These are phyloP conservation scores for Nepenthes mirabilis DNA, from an alignment of 148 eudicot species.

Conservation along the genomic window DNA sequence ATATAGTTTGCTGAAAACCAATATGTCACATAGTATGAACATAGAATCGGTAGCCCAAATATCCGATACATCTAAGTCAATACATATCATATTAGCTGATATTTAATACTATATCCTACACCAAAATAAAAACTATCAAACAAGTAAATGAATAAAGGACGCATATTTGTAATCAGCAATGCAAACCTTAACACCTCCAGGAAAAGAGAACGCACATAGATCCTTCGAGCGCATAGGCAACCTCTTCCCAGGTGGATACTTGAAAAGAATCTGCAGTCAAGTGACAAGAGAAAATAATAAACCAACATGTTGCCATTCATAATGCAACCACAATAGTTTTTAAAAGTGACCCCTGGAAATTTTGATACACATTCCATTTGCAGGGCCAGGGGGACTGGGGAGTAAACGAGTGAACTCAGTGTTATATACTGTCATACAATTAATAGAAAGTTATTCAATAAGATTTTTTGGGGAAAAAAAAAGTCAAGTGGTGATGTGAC, in stretches of 20 bases:
- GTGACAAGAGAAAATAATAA: constrained; percentile 3
- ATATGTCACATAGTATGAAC: too few relatives aligned
- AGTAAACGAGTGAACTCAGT: too few relatives aligned
- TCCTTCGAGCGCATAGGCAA: constrained; percentile 69
- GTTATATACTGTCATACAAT: not conserved
- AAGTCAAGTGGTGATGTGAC: too few relatives aligned
- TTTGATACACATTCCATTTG: too few relatives aligned
- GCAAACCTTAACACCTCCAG: constrained; percentile 81
- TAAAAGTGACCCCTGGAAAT: too few relatives aligned
- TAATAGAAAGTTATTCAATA: not conserved
- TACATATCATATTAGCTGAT: not conserved
- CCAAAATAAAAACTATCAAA: not conserved
- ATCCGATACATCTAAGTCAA: too few relatives aligned
- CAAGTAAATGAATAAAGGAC: too few relatives aligned
- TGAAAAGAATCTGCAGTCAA: constrained; percentile 55
- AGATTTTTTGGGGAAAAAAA: not conserved
- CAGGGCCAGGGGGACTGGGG: too few relatives aligned
- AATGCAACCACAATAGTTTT: too few relatives aligned
- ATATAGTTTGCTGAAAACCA: too few relatives aligned
- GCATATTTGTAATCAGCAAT: too few relatives aligned
- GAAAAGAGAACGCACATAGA: constrained; percentile 86
- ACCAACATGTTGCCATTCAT: not conserved
- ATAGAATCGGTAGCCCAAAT: too few relatives aligned
- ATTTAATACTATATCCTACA: not conserved
- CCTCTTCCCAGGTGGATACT: constrained; percentile 81